phyloP scores from a whole-genome alignment of 2,329 filamentous ascomycete genomes.

The Exophiala bonariae region DNA sequence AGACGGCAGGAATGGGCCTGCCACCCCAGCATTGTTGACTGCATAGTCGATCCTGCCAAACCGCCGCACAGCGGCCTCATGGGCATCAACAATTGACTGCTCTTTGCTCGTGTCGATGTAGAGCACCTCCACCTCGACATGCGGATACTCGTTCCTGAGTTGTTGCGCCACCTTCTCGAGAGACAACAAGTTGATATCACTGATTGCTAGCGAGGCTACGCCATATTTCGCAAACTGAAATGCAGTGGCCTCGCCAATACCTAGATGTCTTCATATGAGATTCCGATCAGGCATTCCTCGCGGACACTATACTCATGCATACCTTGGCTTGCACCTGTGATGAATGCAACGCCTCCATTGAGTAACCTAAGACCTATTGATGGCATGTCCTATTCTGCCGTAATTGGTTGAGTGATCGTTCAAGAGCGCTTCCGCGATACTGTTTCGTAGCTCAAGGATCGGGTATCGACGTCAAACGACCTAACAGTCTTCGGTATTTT shows the following conservation, averaged over 20 bases:
- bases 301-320: no score
- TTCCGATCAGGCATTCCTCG: no score
- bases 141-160: constrained; percentile 4
- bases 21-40: constrained; percentile 57
- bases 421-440: no score
- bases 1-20: constrained; percentile 43
- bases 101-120: constrained; percentile 44
- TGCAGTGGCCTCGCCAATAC: constrained; percentile 16
- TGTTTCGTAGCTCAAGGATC: no score
- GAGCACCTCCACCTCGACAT: constrained; percentile 41
- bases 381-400: no score
- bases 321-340: no score
- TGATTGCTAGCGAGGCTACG: constrained; percentile 4
- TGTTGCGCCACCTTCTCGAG: constrained; percentile 5
- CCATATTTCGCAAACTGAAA: constrained; percentile 12
- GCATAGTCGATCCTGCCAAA: constrained; percentile 59
- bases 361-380: no score
- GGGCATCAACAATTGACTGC: constrained; percentile 36
- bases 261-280: background rate
- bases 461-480: no score
- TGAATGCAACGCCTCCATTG: no score
- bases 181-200: constrained; percentile 10
- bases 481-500: no score
- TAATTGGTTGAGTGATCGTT: no score
- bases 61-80: constrained; percentile 36